Evolutionary conservation across 1,139 yeast species (phyloP), one percentile per base, ranked within the genome.

Genomic region (Geotrichum cucujoidarum): DNA sequence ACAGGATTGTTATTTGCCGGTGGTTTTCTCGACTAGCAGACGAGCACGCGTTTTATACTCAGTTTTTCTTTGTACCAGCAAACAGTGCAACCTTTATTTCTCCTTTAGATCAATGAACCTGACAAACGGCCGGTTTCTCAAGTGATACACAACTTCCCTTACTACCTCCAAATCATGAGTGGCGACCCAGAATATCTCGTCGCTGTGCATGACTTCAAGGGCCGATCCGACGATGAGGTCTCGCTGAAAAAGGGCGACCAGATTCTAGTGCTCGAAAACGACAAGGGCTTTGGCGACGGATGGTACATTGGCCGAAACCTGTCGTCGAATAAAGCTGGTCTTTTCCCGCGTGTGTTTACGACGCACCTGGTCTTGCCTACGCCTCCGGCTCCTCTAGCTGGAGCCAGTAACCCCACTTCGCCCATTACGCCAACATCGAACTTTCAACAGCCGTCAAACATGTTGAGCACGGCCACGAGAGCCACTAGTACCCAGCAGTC

Each of bases 251-350:
- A 84, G 22, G 97, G 97, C 25, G 97, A 92, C 60, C 81, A 79
- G 55, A 76, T 94, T 48, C 94, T 88, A 64, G 89, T 92, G n/a
- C 76, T 94, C 25, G 88, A 95, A 38, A 96, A 89, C 64, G 99
- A 92, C 66, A 78, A 82, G 54, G 96, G 86, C 61, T 92, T 85
- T 66, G 85, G 88, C 58, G 99, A 92, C 65, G 97, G 97, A n/a
- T 92, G 99, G 99, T 92, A 83, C 61, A 77, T 78, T 55, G 74
- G 97, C 10, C 81, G 81, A 54, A 89, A 90, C 58, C 63, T 86
- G 49, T 63, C 76, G 43, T 81, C 90, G 0, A 77, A 77, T 43
- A 75, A 78, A 51, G 89, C 86, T 11, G 98, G 98, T 0, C 71
- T 92, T 42, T 92, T 88, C 61, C 98, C 98, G 8, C 85, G 83